Evolutionary conservation across 2,329 filamentous ascomycete species (phyloP).

Genomic region (Penicillium frequentans): DNA sequence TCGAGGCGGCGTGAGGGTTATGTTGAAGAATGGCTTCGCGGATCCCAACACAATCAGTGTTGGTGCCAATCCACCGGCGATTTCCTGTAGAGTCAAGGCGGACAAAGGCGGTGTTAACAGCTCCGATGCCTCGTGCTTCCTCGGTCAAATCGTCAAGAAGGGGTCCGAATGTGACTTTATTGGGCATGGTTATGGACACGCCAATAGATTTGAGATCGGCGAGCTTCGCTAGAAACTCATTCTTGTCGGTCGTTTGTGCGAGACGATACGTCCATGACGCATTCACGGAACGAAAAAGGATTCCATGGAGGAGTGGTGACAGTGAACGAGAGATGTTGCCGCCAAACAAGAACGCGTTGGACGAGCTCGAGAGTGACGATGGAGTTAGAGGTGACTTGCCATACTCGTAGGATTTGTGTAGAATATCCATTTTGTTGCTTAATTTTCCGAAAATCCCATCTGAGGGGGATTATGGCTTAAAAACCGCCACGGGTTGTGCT

Average conservation of each 20-base stretch:
- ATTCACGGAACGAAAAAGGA: conserved; percentile 4
- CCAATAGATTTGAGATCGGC: conserved; percentile 45
- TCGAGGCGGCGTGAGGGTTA: neutral
- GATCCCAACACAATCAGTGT: conserved; percentile 75
- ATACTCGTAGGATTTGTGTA: conserved; percentile 9
- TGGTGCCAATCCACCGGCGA: conserved; percentile 61
- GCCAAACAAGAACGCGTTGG: conserved; percentile 12
- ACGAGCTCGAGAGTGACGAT: neutral
- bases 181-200: conserved; percentile 73
- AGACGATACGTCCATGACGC: conserved; percentile 25
- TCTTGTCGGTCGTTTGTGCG: conserved; percentile 7
- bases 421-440: conserved; percentile 9
- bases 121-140: conserved; percentile 42
- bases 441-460: neutral
- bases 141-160: conserved; percentile 69
- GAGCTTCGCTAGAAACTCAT: conserved; percentile 29
- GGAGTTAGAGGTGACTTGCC: conserved; percentile 10
- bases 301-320: conserved; percentile 8
- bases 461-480: neutral
- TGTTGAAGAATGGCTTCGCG: conserved; percentile 48
- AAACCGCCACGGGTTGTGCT: neutral
- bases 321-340: conserved; percentile 10
- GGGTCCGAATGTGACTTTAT: conserved; percentile 71
- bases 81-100: conserved; percentile 40
- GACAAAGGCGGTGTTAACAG: conserved; percentile 35